A percentile compares a stretch with the other conserved stretches of the same genome.
phyloP scores from a whole-genome alignment of 2,329 filamentous ascomycete species.

The Fusarium sp. region DNA sequence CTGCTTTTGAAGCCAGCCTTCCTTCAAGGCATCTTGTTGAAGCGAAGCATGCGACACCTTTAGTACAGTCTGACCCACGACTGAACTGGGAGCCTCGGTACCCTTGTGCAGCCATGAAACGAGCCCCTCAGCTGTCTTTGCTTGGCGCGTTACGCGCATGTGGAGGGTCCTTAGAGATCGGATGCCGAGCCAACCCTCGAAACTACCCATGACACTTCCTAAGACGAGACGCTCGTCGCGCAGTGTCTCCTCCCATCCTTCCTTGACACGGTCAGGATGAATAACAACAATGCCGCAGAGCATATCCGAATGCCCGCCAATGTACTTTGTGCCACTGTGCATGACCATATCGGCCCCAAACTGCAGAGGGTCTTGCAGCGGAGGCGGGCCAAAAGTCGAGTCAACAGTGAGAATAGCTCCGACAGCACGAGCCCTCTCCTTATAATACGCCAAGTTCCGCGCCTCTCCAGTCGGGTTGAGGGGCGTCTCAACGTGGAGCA shows the following conservation, averaged over 20 bases:
- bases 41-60: background rate
- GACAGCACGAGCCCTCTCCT: background rate
- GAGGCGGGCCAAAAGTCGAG: background rate
- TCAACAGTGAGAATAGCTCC: background rate
- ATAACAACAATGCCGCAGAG: background rate
- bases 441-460: background rate
- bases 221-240: background rate
- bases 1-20: background rate
- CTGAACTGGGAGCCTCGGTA: background rate
- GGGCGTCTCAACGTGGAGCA: background rate
- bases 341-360: background rate
- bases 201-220: background rate
- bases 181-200: background rate
- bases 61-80: background rate
- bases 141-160: background rate
- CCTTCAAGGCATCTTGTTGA: background rate
- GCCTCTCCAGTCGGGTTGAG: background rate
- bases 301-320: background rate
- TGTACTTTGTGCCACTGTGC: slow-evolving; percentile 1
- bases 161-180: background rate
- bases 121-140: background rate
- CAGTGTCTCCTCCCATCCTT: background rate
- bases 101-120: background rate
- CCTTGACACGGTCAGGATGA: background rate
- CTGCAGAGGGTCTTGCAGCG: background rate